Percentiles rank a stretch among this genome's conserved stretches.
Conservation (phyloP, 176 grass and related monocot genomes). For the Juncus effusus region DNA sequence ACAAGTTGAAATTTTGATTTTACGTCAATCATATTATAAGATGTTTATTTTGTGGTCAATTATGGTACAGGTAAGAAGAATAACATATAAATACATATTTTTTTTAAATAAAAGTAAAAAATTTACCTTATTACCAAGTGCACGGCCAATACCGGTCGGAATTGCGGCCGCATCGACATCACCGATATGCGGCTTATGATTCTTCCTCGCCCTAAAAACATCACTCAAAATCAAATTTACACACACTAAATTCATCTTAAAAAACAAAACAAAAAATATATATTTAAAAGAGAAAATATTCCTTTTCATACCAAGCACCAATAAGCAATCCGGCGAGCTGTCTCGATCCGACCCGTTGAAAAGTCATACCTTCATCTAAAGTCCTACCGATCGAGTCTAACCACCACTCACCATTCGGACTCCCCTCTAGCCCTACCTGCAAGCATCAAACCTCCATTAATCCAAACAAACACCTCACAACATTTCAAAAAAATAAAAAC, state of each 20-base stretch:
- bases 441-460: constrained; percentile 20
- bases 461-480: background rate
- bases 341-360: constrained; percentile 91
- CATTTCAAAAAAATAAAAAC: background rate
- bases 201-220: constrained; percentile 87
- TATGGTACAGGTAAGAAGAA: no score
- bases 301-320: constrained; percentile 60
- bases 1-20: no score
- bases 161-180: constrained; percentile 94
- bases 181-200: constrained; percentile 78
- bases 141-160: constrained; percentile 90
- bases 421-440: constrained; percentile 97
- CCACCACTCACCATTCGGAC: constrained; percentile 99
- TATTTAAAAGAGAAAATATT: background rate
- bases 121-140: constrained; percentile 91
- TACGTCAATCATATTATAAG: no score
- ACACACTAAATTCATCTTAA: background rate
- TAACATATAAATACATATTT: no score
- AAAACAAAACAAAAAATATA: no score
- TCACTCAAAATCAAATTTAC: constrained; percentile 30
- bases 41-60: no score
- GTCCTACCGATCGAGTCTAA: constrained; percentile 84
- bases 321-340: constrained; percentile 92
- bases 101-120: no score
- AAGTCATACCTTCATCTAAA: constrained; percentile 76